Conservation (phyloP, 2,329 filamentous ascomycete genomes). For the Chaetomium globosum region DNA sequence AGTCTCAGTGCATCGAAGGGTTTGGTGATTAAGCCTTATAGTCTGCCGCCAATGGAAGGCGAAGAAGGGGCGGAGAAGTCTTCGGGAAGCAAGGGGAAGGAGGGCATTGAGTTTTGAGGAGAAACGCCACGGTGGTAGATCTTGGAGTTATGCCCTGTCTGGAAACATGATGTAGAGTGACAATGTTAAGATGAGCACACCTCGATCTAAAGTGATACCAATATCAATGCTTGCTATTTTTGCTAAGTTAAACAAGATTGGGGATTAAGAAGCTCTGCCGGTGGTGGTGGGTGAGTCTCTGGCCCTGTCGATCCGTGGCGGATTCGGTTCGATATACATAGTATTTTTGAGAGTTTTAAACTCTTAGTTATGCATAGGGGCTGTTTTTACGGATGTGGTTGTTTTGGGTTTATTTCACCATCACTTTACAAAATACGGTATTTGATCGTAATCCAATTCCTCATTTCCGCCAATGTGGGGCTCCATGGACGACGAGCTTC, state of each 20-base stretch:
- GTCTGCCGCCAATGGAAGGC: constrained; percentile 81
- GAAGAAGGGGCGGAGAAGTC: constrained; percentile 53
- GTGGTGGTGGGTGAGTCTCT: background rate
- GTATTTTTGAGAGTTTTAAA: background rate
- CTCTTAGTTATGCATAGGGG: no score
- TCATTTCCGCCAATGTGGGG: background rate
- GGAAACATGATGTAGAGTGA: background rate
- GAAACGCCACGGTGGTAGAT: background rate
- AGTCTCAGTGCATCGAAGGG: constrained; percentile 78
- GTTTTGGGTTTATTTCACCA: background rate
- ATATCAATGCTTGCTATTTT: background rate
- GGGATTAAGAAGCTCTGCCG: background rate
- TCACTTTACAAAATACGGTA: background rate
- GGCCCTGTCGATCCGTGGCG: background rate
- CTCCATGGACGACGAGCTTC: background rate
- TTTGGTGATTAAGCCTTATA: constrained; percentile 84
- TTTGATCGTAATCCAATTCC: background rate
- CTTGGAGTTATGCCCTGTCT: background rate
- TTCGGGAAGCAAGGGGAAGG: constrained; percentile 57
- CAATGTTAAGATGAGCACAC: background rate
- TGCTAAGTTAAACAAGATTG: background rate
- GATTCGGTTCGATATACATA: background rate
- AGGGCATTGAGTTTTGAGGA: constrained; percentile 68
- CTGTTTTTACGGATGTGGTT: no score
- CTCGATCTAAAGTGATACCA: background rate